Base-by-base conservation (phyloP, 1,139 yeast genomes). In the Hanseniaspora sp. region DNA sequence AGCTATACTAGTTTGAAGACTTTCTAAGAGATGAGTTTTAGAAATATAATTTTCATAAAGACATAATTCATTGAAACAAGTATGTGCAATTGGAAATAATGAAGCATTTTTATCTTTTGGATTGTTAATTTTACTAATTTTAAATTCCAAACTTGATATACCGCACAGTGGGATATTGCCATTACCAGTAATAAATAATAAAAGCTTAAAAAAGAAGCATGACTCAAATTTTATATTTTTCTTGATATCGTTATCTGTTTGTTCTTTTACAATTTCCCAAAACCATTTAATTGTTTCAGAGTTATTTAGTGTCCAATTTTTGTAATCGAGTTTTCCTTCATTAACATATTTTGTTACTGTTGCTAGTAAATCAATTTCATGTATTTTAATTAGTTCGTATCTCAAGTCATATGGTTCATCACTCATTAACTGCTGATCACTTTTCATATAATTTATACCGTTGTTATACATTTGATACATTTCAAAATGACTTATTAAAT, bases 141-240 rank as follows among this genome's bases (percentile, higher is more conserved):
- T 82, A 62, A 90, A 83, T 44, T 74, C 74, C 69, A 90, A 69
- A 55, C 85, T 82, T 47, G 82, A 81, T 23, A 86, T 74, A 0
- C 97, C 98, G 0, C 95, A 86, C 0, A 96, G 95, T 0, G 97
- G 97, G 12, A 92, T 75, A 48, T 96, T 71, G 63, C 88, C 96
- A 1, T 95, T 82, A 0, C 97, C 96, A 0, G 96, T 88, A 6
- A 90, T 81, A 67, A 92, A 92, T 37, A 76, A 73, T 43, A 92
- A 69, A 42, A 90, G 70, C 60, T 28, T 48, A 8, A 31, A 33
- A 28, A 41, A 40, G 9, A 33, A 33, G 12, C 52, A n/a, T 13
- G 11, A 15, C n/a, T 47, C 51, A 39, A 38, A 47, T 13, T 18
- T 15, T 5, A 29, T 47, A 13, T 30, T 33, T 7, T 76, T 77